Percentiles rank a stretch among this genome's conserved stretches.
Evolutionary conservation across 2,329 filamentous ascomycete genomes (phyloP).

Genomic region (Aspergillus chevalieri): DNA sequence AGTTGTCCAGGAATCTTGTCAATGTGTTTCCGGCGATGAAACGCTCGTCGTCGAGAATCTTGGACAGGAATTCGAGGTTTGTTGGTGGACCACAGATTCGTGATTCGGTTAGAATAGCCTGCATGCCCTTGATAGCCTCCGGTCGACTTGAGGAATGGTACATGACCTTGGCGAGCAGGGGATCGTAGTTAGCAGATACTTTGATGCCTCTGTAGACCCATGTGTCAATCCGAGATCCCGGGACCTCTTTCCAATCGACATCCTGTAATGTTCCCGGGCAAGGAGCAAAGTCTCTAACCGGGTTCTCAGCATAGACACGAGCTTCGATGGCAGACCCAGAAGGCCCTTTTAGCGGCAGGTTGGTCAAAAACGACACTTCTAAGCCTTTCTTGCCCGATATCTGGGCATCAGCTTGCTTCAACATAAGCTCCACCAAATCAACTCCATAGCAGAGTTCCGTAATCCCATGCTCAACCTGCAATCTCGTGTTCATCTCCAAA

Average conservation of each 20-base stretch:
- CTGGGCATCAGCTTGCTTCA: slow-evolving; percentile 50
- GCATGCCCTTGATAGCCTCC: slow-evolving; percentile 42
- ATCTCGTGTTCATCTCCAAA: slow-evolving; percentile 54
- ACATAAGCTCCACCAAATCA: slow-evolving; percentile 52
- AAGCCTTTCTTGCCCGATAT: slow-evolving; percentile 42
- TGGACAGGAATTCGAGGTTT: slow-evolving; percentile 52
- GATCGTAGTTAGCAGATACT: slow-evolving; percentile 55
- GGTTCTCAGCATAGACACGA: slow-evolving; percentile 54
- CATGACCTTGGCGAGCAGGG: slow-evolving; percentile 55
- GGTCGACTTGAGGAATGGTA: slow-evolving; percentile 41
- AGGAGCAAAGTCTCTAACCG: slow-evolving; percentile 53
- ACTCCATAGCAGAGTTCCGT: slow-evolving; percentile 52
- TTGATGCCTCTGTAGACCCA: slow-evolving; percentile 56
- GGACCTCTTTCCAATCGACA: slow-evolving; percentile 49
- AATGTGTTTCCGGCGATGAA: slow-evolving; percentile 50
- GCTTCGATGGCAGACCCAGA: slow-evolving; percentile 49
- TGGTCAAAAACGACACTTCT: slow-evolving; percentile 34
- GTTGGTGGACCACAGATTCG: slow-evolving; percentile 50
- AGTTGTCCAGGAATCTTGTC: slow-evolving; percentile 51
- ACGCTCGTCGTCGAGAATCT: slow-evolving; percentile 42
- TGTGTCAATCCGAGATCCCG: slow-evolving; percentile 54
- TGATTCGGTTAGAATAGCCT: slow-evolving; percentile 39
- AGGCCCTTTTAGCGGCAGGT: slow-evolving; percentile 39
- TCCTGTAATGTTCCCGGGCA: slow-evolving; percentile 54
- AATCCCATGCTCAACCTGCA: slow-evolving; percentile 55